Evolutionary conservation across 1,139 yeast genomes (phyloP).

Genomic region (Yamadazyma blattariae): DNA sequence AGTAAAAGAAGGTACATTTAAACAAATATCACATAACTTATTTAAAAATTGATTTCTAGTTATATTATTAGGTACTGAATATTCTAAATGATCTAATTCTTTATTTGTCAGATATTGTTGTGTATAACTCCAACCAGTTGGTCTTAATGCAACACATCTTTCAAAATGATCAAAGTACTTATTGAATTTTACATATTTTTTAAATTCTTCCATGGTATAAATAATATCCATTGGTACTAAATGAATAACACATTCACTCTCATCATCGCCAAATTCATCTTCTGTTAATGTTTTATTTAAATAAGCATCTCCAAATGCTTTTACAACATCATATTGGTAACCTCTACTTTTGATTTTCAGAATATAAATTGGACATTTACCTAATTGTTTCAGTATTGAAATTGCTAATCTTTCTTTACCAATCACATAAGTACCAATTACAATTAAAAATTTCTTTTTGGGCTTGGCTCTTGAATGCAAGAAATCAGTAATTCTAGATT

Average conservation of each 20-base stretch:
- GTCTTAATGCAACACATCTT: slow-evolving; percentile 62
- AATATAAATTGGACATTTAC: slow-evolving; percentile 44
- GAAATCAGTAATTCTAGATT: slow-evolving; percentile 47
- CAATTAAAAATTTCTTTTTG: slow-evolving; percentile 48
- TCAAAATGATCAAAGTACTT: slow-evolving; percentile 46
- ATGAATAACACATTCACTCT: slow-evolving; percentile 59
- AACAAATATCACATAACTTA: slow-evolving; percentile 13
- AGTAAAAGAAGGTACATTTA: slow-evolving; percentile 21
- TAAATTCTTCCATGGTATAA: slow-evolving; percentile 33
- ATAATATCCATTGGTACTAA: slow-evolving; percentile 60
- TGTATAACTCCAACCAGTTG: slow-evolving; percentile 87
- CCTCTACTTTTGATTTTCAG: slow-evolving; percentile 52
- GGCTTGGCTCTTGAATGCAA: slow-evolving; percentile 8
- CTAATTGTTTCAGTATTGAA: slow-evolving; percentile 55
- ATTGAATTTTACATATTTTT: slow-evolving; percentile 50
- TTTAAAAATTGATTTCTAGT: slow-evolving; percentile 11
- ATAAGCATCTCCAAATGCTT: slow-evolving; percentile 30
- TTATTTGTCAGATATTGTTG: slow-evolving; percentile 12
- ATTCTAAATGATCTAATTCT: slow-evolving; percentile 14
- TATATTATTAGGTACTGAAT: slow-evolving; percentile 12
- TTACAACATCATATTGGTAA: slow-evolving; percentile 42
- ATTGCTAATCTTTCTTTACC: slow-evolving; percentile 88
- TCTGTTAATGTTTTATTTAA: slow-evolving; percentile 28
- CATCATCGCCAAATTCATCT: slow-evolving; percentile 32
- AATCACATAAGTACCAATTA: slow-evolving; percentile 88